Evolutionary conservation across 179 eudicot genomes (phyloP), one percentile per base, ranked within the genome.

Genomic region (Dionaea muscipula): DNA sequence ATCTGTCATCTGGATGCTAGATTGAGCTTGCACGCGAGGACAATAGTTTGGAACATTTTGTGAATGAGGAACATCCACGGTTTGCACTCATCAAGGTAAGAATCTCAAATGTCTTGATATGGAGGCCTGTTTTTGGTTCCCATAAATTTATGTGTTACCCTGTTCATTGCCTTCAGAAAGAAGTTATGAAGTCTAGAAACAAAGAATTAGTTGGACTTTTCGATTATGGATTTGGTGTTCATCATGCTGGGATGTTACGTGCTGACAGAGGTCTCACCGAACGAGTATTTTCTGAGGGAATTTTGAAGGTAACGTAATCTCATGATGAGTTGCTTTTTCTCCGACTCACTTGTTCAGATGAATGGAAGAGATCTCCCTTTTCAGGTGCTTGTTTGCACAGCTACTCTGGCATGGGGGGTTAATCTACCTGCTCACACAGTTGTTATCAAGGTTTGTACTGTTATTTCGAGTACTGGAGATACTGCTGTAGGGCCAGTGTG

Each of bases 231-330:
- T 41, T 88, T 60, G 99, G 99, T 61, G 78, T 93, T 64, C 99
- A 93, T 70, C 99, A 93, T 79, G 99, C 99, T 57, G 99, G 99
- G 57, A 93, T 93, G 99, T 63, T 93, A 70, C 99, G 99, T 55
- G 69, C 95, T 62, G 99, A 93, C 68, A 81, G 99, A 65, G 78
- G 85, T 59, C 81, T 93, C 66, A 93, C 99, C 41, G 99, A 93
- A 68, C 78, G 89, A 41, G 90, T 93, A 44, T 93, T 93, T 62
- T 85, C 99, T 56, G 76, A 81, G 39, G 99, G 99, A 60, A 68
- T 93, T 50, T 56, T 93, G 65, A 84, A 79, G 81, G 97, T 79
- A 54, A 36, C 53, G 10, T 51, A 18, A 61, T 55, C 31, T 24
- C 26, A 35, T 15, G 38, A 37, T 56, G 10, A 43, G 2, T 56